A percentile compares a stretch with the other conserved stretches of the same genome.
These are phyloP conservation scores for Moesziomyces sp. DNA, from an alignment of 1,284 basidiomycete genomes.

Conservation along the genomic window DNA sequence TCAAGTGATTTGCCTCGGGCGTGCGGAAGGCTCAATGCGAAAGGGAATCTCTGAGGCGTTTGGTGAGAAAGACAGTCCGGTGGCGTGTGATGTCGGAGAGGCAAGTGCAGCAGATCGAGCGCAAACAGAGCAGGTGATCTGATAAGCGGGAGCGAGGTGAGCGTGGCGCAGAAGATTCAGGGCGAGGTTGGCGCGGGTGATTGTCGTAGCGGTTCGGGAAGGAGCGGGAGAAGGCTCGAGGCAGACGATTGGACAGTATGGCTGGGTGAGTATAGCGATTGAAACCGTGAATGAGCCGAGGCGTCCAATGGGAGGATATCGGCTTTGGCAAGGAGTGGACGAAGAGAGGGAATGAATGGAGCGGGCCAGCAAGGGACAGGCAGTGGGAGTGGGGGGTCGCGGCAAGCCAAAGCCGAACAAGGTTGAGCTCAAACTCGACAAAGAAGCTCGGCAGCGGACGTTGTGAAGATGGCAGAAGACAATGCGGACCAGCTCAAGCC, in stretches of 20 bases:
- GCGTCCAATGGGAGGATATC: background rate
- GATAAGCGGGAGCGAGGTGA: conserved; percentile 7
- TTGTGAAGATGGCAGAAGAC: background rate
- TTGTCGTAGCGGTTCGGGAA: conserved; percentile 14
- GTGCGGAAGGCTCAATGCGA: background rate
- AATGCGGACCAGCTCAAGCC: background rate
- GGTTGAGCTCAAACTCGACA: too few species aligned
- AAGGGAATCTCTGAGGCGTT: background rate
- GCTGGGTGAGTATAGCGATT: conserved; percentile 1
- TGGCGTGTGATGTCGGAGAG: background rate
- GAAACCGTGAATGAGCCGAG: conserved; percentile 1
- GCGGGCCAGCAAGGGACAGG: too few species aligned
- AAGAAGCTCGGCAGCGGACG: too few species aligned
- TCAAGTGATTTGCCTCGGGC: too few species aligned
- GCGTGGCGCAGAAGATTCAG: too few species aligned
- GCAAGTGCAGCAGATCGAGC: background rate
- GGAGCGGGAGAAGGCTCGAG: conserved; percentile 8
- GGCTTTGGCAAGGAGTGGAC: background rate
- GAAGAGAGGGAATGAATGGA: background rate
- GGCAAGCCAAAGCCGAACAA: background rate
- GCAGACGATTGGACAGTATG: background rate
- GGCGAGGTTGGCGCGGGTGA: background rate
- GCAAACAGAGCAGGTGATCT: background rate
- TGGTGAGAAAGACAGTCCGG: too few species aligned
- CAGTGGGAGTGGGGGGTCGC: too few species aligned